Evolutionary conservation across 164 flowering plant genomes (phyloP).

Genomic region (Malania oleifera): DNA sequence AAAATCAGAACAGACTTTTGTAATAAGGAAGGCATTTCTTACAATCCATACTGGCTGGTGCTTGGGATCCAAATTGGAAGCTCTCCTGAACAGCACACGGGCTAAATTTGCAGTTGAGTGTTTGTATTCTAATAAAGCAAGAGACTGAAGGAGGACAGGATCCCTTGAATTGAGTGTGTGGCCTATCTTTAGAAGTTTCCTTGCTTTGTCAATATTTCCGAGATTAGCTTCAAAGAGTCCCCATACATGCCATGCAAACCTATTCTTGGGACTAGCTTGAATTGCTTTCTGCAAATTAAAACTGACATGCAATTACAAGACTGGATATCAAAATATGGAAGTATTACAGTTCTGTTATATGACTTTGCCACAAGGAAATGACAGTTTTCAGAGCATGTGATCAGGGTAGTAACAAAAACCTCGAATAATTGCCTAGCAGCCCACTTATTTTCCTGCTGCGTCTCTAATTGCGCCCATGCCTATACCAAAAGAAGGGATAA

Average conservation of each 20-base stretch:
- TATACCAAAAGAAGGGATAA: slow-evolving; percentile 17
- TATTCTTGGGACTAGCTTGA: slow-evolving; percentile 93
- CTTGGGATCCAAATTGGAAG: slow-evolving; percentile 77
- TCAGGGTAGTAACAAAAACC: slow-evolving; percentile 32
- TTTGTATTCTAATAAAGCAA: slow-evolving; percentile 81
- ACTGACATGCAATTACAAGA: not conserved
- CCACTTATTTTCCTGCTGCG: slow-evolving; percentile 58
- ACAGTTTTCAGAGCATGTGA: not conserved
- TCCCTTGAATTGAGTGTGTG: slow-evolving; percentile 90
- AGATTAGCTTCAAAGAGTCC: slow-evolving; percentile 79
- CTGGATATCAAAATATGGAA: too few species aligned
- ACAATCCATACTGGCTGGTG: slow-evolving; percentile 96
- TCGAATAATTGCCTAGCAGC: slow-evolving; percentile 68
- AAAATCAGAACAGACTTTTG: not conserved
- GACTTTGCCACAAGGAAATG: not conserved
- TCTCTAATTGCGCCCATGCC: slow-evolving; percentile 97
- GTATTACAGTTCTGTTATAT: too few species aligned
- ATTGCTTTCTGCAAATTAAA: slow-evolving; percentile 60
- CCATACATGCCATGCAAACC: slow-evolving; percentile 99
- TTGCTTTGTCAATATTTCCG: slow-evolving; percentile 61
- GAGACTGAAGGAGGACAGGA: slow-evolving; percentile 94
- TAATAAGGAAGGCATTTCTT: slow-evolving; percentile 21
- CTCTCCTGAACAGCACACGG: slow-evolving; percentile 72
- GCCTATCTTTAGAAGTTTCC: slow-evolving; percentile 87
- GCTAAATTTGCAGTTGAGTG: slow-evolving; percentile 78